phyloP scores from a whole-genome alignment of 305 asterid species.

The Fraxinus xanthoxyloides region DNA sequence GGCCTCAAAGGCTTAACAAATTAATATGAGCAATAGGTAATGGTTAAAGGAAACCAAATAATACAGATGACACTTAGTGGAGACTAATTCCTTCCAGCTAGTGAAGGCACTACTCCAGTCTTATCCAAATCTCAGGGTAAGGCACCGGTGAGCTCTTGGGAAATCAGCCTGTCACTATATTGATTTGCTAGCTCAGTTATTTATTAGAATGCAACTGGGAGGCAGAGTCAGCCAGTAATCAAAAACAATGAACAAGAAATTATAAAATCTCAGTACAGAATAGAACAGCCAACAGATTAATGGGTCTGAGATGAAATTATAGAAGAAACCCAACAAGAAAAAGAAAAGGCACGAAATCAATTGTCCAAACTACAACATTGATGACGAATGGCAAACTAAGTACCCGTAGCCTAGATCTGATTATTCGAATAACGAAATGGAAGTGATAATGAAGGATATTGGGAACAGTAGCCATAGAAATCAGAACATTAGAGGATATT shows the following conservation, averaged over 20 bases:
- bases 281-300: neutral
- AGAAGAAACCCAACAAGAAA: neutral
- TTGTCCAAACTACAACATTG: neutral
- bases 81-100: neutral
- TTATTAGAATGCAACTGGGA: neutral
- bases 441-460: neutral
- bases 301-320: neutral
- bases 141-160: neutral
- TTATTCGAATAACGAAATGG: neutral
- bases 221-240: neutral
- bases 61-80: neutral
- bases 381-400: neutral
- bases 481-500: conserved; percentile 3
- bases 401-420: neutral
- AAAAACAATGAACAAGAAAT: neutral
- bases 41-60: neutral
- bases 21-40: neutral
- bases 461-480: neutral
- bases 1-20: neutral
- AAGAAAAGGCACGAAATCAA: neutral
- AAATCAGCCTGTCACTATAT: neutral
- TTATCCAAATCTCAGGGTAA: neutral
- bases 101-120: neutral
- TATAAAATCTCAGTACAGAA: neutral
- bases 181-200: neutral